Base-by-base conservation (phyloP, 108 stramenopile species). In the Nitzschia sp. region DNA sequence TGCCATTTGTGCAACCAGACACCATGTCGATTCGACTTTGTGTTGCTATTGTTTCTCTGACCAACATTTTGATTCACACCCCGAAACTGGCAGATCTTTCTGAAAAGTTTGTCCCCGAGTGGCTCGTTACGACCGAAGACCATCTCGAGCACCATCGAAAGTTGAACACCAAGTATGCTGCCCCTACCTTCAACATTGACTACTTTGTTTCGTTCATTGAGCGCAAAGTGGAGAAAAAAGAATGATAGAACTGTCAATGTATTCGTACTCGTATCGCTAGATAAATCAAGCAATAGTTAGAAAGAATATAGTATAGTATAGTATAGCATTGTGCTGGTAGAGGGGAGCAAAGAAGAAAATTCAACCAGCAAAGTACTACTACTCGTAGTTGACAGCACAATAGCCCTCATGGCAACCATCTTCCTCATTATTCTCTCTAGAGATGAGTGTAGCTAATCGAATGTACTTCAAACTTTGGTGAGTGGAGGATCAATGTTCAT, bases 121-220 rank as follows among this genome's bases (percentile, higher is more conserved):
- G 77, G 53, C 71, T 69, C 44, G 85, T 86, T 16, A 53, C 66
- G 47, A 80, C 85, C 0, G 52, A 69, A 28, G 81, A 86, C 61
- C 85, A 86, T 61, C 45, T 86, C 31, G 71, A 71, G 27, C 85
- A 86, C 62, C 85, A 86, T 55, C 68, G 74, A 45, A 80, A 73
- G 46, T 53, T 80, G 17, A 82, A 71, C 30, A 58, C 76, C 41
- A 70, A 86, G 25, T 86, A 86, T 64, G 79, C 80, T 6, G 79
- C 85, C 29, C 85, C 85, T 0, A 58, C 79, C 11, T 58, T 82
- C 58, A 70, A 82, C 45, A 46, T 80, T 36, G 85, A 86, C 30
- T 63, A 47, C 21, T 46, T 75, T 27, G 33, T 63, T 4, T 50
- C 48, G 19, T 50, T 50, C 19, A 50, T 50, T n/a, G 48, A 50